Percentiles rank a stretch among this genome's conserved stretches.
Conservation (phyloP, 176 grass and related monocot species). For the Secale cereale region DNA sequence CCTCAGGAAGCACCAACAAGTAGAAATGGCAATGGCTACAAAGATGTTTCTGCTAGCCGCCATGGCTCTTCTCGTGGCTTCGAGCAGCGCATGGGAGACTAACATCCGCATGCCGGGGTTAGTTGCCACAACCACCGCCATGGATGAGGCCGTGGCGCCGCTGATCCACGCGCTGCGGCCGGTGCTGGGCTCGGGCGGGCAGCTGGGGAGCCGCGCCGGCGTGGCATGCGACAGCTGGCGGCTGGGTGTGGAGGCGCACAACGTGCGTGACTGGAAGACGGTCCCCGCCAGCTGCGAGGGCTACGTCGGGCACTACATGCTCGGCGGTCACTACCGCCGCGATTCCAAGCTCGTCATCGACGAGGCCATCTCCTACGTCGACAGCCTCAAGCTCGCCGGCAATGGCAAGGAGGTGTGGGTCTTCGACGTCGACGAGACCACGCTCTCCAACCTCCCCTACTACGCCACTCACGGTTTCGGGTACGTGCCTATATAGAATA, state of each 20-base stretch:
- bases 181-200: not conserved
- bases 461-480: slow-evolving; percentile 43
- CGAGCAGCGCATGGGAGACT: no score
- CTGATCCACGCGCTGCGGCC: not conserved
- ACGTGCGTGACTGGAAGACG: slow-evolving; percentile 25
- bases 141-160: no score
- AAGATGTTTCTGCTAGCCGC: not conserved
- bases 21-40: not conserved
- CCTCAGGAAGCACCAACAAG: not conserved
- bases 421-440: slow-evolving; percentile 57
- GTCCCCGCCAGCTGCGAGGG: slow-evolving; percentile 22
- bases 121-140: no score
- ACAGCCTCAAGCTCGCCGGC: slow-evolving; percentile 6
- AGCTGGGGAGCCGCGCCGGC: not conserved
- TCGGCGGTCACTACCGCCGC: slow-evolving; percentile 17
- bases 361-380: slow-evolving; percentile 33
- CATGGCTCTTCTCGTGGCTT: not conserved
- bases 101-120: no score
- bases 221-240: not conserved
- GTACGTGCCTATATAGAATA: not conserved
- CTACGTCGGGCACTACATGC: slow-evolving; percentile 50
- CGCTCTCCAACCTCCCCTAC: slow-evolving; percentile 53
- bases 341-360: slow-evolving; percentile 36
- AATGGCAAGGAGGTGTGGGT: slow-evolving; percentile 52
- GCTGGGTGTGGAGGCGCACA: slow-evolving; percentile 42